Evolutionary conservation across 805 yeast species (phyloP).

Genomic region (Pichia scutulata): DNA sequence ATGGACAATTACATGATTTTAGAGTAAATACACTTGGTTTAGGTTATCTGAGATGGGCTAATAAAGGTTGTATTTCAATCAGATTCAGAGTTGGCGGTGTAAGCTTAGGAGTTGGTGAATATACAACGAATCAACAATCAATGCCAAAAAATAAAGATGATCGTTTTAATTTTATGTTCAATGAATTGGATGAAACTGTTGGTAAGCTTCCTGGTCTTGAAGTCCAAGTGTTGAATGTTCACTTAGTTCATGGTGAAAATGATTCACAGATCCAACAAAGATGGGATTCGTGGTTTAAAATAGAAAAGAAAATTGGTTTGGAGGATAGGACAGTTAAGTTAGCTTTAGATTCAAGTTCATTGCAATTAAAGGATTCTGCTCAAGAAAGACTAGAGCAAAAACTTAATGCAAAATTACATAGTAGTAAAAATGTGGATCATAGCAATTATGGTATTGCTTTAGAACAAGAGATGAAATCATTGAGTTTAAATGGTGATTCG

Average conservation of each 20-base stretch:
- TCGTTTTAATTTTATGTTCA: neutral
- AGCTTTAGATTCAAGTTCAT: neutral
- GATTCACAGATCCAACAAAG: conserved; percentile 10
- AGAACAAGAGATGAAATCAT: neutral
- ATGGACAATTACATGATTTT: conserved; percentile 33
- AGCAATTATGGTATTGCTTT: neutral
- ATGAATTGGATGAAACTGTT: conserved; percentile 7
- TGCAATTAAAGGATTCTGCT: neutral
- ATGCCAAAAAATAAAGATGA: neutral
- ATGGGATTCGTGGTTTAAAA: conserved; percentile 12
- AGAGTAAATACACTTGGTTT: conserved; percentile 42
- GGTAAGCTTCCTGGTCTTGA: conserved; percentile 25
- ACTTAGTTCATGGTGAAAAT: conserved; percentile 43
- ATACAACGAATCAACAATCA: neutral
- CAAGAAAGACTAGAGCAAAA: conserved; percentile 4
- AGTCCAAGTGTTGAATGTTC: conserved; percentile 41
- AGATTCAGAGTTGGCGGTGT: conserved; percentile 35
- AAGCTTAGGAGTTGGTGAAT: conserved; percentile 2
- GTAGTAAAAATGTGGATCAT: neutral
- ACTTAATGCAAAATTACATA: neutral
- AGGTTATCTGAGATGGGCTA: conserved; percentile 54
- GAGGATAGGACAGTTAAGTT: conserved; percentile 10
- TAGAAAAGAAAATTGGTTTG: conserved; percentile 10
- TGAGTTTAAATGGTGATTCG: neutral
- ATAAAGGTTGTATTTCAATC: conserved; percentile 50